Base-by-base conservation (phyloP, 1,284 basidiomycete species). In the Amylostereum areolatum region DNA sequence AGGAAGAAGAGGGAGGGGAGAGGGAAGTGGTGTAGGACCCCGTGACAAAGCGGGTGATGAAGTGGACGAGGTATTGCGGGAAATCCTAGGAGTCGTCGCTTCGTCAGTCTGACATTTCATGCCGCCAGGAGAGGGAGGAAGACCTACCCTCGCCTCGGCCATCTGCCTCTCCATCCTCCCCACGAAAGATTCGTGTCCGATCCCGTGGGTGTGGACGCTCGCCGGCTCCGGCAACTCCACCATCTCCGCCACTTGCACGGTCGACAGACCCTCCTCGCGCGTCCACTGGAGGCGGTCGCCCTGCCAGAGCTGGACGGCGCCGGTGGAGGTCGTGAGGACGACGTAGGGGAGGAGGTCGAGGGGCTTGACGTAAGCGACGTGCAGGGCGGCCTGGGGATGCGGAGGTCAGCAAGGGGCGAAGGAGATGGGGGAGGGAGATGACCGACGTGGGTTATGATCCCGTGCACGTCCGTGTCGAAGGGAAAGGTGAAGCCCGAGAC, bases 211-310 rank as follows among this genome's bases (percentile, higher is more conserved):
- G 42, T 68, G 65, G 3, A 71, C 62, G 32, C 71, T 69, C 45
- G 69, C 70, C 5, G 78, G 69, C 65, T 92, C 89, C 0, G 91
- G 89, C 6, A 96, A 74, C 58, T 93, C 88, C 36, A 96, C 77
- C 51, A 92, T 81, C 49, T 83, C 78, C 2, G 83, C 81, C 1
- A 75, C 74, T 18, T 75, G 71, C 44, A 91, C 75, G 25, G 81
- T 73, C 0, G 89, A 72, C 9, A 97, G 73, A 0, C 81, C 77
- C 62, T 98, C 95, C 62, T 97, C 93, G 37, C 92, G 74, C 0
- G 77, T 79, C 93, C 92, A 97, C 46, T 79, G 70, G 18, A 81
- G 64, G 41, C 73, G 62, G 39, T 83, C 74, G 31, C 81, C 75
- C 43, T 83, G 72, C 80, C 89, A 88, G 8, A 89, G 70, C 57